Evolutionary conservation across 495 filamentous ascomycete species (phyloP).

Genomic region (Hypoxylon subgilvum): DNA sequence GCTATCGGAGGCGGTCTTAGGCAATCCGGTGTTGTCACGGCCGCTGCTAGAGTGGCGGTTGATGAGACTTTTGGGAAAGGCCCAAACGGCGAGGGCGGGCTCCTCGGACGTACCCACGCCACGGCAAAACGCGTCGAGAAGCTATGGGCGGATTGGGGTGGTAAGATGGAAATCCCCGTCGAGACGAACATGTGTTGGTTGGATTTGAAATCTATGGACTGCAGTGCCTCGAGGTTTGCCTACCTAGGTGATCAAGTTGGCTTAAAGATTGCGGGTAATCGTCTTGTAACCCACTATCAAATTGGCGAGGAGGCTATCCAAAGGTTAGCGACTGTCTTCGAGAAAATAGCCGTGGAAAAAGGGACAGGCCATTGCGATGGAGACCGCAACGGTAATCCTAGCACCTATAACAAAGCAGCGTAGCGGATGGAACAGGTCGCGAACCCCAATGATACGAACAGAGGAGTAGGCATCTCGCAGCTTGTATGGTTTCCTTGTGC

Average conservation of each 20-base stretch:
- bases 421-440: background rate
- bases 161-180: constrained; percentile 59
- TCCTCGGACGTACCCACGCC: constrained; percentile 64
- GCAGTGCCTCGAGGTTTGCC: constrained; percentile 52
- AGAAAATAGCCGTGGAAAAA: constrained; percentile 41
- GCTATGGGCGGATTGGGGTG: constrained; percentile 66
- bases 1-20: constrained; percentile 77
- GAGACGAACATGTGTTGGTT: constrained; percentile 94
- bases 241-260: constrained; percentile 57
- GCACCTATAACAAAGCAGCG: constrained; percentile 18
- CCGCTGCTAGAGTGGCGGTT: constrained; percentile 64
- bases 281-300: constrained; percentile 71
- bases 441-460: no score
- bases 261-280: constrained; percentile 55
- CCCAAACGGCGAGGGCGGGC: constrained; percentile 63
- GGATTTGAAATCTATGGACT: constrained; percentile 63
- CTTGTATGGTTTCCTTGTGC: background rate
- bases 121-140: constrained; percentile 67
- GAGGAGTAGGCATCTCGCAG: no score
- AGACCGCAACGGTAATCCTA: background rate
- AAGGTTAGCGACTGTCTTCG: constrained; percentile 53
- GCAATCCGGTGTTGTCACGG: constrained; percentile 69
- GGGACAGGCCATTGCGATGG: background rate
- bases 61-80: constrained; percentile 69
- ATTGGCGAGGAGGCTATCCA: constrained; percentile 60